Evolutionary conservation across 2,329 filamentous ascomycete species (phyloP), one percentile per base, ranked within the genome.

Genomic region (Beauveria bassiana): DNA sequence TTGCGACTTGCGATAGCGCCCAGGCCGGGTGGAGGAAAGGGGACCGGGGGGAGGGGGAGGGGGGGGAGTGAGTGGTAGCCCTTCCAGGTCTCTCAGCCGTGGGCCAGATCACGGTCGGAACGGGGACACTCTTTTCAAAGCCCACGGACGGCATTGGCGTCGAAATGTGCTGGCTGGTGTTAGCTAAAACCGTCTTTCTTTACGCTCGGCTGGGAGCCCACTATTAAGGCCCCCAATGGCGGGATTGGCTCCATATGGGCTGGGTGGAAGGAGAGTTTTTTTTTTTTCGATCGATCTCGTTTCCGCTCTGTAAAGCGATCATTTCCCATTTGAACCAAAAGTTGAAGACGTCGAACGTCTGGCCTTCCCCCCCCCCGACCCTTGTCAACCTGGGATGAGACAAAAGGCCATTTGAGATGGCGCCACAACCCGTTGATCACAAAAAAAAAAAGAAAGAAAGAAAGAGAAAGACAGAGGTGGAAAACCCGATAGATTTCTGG

Each of bases 311-410:
- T 42, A 9, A 49, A 34, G 43, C 8, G 47, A n/a, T 34, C 12
- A 45, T 12, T 45, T 24, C 57, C 22, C 6, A 18, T 34, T 24
- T 52, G 24, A 26, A 49, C 38, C 38, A n/a, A 24, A 52, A 59
- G 47, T 59, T 31, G 57, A 34, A 22, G 14, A 16, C 28, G 28
- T 31, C 28, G n/a, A 8, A 10, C 9, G 28, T 31, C 10, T 31
- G 28, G 28, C 28, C 18, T 49, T 24, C n/a, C n/a, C n/a, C 4
- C 24, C 18, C n/a, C 24, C 18, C 9, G 34, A 59, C 24, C 57
- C 57, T 52, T 59, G 57, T 59, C 57, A 45, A 59, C 57, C 57
- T 59, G 57, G 57, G 49, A 34, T 59, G 57, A 59, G 57, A 59
- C 57, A n/a, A 59, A 31, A 9, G 28, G 28, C 28, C 8, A 31